Percentiles rank a stretch among this genome's conserved stretches.
Evolutionary conservation across 441 rosid genomes (phyloP).

Genomic region (Lepidium campestre): DNA sequence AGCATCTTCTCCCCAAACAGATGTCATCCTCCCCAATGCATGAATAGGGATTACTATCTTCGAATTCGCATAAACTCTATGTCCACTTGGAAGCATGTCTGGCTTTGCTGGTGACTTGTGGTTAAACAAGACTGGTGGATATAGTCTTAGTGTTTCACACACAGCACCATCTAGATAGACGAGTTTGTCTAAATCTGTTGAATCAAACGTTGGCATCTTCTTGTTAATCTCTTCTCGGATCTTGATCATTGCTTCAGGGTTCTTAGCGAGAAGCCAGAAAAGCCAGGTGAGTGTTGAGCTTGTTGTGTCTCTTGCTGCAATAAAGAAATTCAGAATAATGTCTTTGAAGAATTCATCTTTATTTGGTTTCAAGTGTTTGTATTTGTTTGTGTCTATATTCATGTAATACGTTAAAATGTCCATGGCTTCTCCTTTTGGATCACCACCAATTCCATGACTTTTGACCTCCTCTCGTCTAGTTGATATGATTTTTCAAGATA

Average conservation of each 20-base stretch:
- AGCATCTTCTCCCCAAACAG: slow-evolving; percentile 12
- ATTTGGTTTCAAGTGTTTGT: background rate
- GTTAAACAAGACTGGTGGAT: slow-evolving; percentile 42
- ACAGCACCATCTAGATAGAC: slow-evolving; percentile 45
- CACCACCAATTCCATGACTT: background rate
- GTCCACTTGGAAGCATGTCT: slow-evolving; percentile 46
- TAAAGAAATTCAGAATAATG: slow-evolving; percentile 12
- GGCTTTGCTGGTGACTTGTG: slow-evolving; percentile 32
- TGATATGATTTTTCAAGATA: background rate
- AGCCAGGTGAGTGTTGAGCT: slow-evolving; percentile 32
- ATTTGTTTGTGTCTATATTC: background rate
- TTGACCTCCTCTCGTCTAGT: slow-evolving; percentile 24
- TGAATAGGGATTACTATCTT: slow-evolving; percentile 33
- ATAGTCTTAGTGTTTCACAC: slow-evolving; percentile 42
- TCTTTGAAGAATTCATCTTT: slow-evolving; percentile 28
- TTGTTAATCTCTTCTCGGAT: slow-evolving; percentile 33
- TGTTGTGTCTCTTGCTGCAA: slow-evolving; percentile 29
- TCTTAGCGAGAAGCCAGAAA: slow-evolving; percentile 33
- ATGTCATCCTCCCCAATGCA: slow-evolving; percentile 45
- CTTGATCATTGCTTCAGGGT: slow-evolving; percentile 32
- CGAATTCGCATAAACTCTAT: slow-evolving; percentile 33
- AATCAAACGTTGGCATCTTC: background rate
- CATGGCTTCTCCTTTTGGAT: background rate
- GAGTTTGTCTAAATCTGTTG: slow-evolving; percentile 20
- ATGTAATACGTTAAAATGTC: slow-evolving; percentile 28